Conservation (phyloP, 352 stramenopile genomes). For the Phytophthora niederhauseri region DNA sequence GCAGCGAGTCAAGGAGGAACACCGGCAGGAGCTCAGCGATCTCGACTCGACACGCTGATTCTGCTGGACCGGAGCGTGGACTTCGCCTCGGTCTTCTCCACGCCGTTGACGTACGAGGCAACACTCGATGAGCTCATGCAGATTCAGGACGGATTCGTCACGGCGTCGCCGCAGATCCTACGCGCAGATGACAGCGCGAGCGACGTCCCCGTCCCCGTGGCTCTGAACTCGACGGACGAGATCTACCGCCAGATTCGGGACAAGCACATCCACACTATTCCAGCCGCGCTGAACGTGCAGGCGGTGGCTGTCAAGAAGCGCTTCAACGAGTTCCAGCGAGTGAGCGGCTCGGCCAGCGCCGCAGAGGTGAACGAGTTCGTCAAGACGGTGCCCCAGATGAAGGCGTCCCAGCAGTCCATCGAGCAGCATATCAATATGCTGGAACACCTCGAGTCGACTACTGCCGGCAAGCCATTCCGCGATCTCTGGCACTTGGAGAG, state of each 20-base stretch:
- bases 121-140: slow-evolving; percentile 68
- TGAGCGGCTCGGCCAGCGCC: slow-evolving; percentile 46
- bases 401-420: slow-evolving; percentile 54
- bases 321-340: slow-evolving; percentile 61
- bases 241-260: slow-evolving; percentile 67
- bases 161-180: slow-evolving; percentile 41
- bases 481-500: slow-evolving; percentile 74
- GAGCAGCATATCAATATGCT: slow-evolving; percentile 69
- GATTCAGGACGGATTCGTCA: slow-evolving; percentile 68
- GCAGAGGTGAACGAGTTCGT: slow-evolving; percentile 78
- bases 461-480: slow-evolving; percentile 52
- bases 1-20: neutral
- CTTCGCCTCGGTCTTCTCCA: slow-evolving; percentile 69
- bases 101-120: slow-evolving; percentile 74
- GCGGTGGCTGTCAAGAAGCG: slow-evolving; percentile 56
- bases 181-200: slow-evolving; percentile 41
- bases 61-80: slow-evolving; percentile 75
- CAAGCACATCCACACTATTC: slow-evolving; percentile 67
- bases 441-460: slow-evolving; percentile 57
- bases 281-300: slow-evolving; percentile 50
- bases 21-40: slow-evolving; percentile 5
- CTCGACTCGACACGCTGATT: slow-evolving; percentile 63
- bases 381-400: slow-evolving; percentile 67
- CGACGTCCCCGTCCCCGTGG: slow-evolving; percentile 37
- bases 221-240: slow-evolving; percentile 64